phyloP scores from a whole-genome alignment of 768 basidiomycete species.

The Lentinula guzmanii region DNA sequence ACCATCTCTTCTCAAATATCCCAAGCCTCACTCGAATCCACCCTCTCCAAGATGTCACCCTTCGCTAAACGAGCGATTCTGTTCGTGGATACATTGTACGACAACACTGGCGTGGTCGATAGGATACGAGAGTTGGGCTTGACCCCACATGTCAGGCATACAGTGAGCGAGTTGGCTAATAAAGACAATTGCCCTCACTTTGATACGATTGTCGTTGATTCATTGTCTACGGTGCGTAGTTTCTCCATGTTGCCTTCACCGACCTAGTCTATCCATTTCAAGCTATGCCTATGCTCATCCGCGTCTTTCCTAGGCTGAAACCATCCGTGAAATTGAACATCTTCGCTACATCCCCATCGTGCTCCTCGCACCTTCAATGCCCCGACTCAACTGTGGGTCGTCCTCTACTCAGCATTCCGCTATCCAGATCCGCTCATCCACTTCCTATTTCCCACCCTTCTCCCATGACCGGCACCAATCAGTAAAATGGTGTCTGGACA shows the following conservation, averaged over 20 bases:
- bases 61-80: constrained; percentile 87
- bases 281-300: not conserved
- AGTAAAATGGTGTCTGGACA: constrained; percentile 97
- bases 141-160: constrained; percentile 67
- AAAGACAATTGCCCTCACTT: constrained; percentile 82
- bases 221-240: constrained; percentile 70
- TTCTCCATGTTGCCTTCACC: constrained; percentile 1
- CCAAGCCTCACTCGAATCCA: constrained; percentile 66
- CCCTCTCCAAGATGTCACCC: constrained; percentile 74
- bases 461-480: constrained; percentile 11
- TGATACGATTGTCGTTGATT: constrained; percentile 95
- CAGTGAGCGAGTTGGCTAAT: constrained; percentile 75
- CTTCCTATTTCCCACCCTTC: constrained; percentile 3
- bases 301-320: constrained; percentile 60
- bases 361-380: constrained; percentile 74
- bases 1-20: constrained; percentile 86
- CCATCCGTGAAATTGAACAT: constrained; percentile 87
- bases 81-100: constrained; percentile 82
- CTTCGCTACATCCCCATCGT: constrained; percentile 96
- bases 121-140: constrained; percentile 77
- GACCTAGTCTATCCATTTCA: not conserved
- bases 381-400: constrained; percentile 65
- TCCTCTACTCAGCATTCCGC: constrained; percentile 1
- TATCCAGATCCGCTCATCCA: constrained; percentile 3
- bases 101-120: constrained; percentile 69